phyloP scores from a whole-genome alignment of 139 green algal genomes.

The Bryopsis sp. region DNA sequence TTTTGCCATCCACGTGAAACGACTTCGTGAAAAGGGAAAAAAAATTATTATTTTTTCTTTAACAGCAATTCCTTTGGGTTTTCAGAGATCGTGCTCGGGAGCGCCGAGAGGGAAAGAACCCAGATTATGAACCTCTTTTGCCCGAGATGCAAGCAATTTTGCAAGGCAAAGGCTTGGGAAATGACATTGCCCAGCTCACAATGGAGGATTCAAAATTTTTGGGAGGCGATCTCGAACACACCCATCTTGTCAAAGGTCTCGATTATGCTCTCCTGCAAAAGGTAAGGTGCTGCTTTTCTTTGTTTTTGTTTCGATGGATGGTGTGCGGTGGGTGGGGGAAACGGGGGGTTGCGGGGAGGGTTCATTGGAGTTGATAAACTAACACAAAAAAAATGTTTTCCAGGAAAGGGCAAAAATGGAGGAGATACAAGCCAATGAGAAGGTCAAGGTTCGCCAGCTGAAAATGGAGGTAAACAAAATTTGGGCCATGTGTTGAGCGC shows the following conservation, averaged over 20 bases:
- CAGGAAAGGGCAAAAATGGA: constrained; percentile 11
- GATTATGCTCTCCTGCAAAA: constrained; percentile 89
- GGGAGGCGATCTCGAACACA: constrained; percentile 86
- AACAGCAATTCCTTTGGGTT: neutral
- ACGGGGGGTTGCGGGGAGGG: too few relatives aligned
- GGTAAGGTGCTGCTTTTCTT: constrained; percentile 27
- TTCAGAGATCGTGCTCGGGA: constrained; percentile 66
- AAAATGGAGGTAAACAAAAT: neutral
- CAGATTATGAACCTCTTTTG: constrained; percentile 5
- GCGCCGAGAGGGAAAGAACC: constrained; percentile 38
- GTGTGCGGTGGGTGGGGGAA: too few relatives aligned
- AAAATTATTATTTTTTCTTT: neutral
- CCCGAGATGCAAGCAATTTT: too few relatives aligned
- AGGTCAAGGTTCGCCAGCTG: constrained; percentile 14
- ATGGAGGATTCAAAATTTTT: constrained; percentile 81
- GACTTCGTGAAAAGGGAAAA: neutral
- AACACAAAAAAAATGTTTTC: neutral
- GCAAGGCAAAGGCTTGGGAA: neutral
- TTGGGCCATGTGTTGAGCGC: too few relatives aligned
- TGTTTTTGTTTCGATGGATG: neutral
- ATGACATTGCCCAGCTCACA: constrained; percentile 31
- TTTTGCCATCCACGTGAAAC: neutral
- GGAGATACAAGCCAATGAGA: constrained; percentile 11
- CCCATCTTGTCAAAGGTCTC: constrained; percentile 88
- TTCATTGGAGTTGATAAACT: neutral